Conservation (phyloP, 208 protist genomes). For the Crithidia expoeki region DNA sequence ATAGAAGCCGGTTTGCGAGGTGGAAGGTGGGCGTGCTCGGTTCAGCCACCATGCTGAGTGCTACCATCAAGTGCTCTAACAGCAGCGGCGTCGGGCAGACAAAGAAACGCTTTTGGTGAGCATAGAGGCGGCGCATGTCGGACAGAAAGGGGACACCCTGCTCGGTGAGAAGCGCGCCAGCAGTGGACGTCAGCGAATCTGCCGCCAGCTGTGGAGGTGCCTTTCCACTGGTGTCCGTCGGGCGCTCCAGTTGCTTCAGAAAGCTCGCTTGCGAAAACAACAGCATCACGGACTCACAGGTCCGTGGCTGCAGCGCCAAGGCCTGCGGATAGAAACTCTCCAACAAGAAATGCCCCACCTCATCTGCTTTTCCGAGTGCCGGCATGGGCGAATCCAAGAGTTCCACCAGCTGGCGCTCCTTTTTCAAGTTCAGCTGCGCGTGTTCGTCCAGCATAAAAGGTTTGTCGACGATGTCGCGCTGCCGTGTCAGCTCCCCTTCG, state of each 20-base stretch:
- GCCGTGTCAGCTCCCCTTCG: slow-evolving; percentile 60
- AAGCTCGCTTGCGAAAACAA: slow-evolving; percentile 72
- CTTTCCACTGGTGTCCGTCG: not conserved
- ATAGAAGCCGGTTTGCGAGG: slow-evolving; percentile 70
- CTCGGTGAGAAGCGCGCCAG: slow-evolving; percentile 11
- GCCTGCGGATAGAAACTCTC: slow-evolving; percentile 51
- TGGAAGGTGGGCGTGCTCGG: slow-evolving; percentile 58
- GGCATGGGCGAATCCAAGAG: slow-evolving; percentile 69
- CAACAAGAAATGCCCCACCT: slow-evolving; percentile 51
- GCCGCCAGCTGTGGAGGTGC: not conserved
- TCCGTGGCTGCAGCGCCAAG: slow-evolving; percentile 57
- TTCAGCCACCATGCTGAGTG: slow-evolving; percentile 42
- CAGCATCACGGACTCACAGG: slow-evolving; percentile 64
- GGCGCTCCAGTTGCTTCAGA: slow-evolving; percentile 45
- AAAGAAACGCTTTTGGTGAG: slow-evolving; percentile 63
- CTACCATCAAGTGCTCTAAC: slow-evolving; percentile 81
- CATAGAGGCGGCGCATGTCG: slow-evolving; percentile 79
- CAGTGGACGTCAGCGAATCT: not conserved
- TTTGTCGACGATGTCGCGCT: slow-evolving; percentile 37
- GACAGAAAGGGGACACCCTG: slow-evolving; percentile 63
- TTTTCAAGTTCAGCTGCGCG: slow-evolving; percentile 68
- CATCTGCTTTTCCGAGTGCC: slow-evolving; percentile 54
- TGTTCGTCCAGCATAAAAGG: slow-evolving; percentile 50
- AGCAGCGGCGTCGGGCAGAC: slow-evolving; percentile 67
- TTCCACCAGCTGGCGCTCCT: slow-evolving; percentile 73